Conservation (phyloP, 2,329 filamentous ascomycete genomes). For the Fusarium beomiforme region DNA sequence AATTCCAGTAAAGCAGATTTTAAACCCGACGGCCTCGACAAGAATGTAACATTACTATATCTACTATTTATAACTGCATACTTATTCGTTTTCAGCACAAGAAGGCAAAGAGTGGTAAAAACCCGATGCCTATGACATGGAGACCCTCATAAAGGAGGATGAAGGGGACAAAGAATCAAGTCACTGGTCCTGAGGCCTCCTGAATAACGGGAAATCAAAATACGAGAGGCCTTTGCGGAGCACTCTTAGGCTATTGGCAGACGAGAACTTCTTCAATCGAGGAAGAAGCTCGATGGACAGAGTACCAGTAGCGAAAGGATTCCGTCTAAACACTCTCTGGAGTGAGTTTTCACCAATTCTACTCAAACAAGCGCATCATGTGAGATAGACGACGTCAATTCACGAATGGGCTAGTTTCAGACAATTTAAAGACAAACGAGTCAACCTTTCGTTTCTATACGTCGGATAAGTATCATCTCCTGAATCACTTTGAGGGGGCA, state of each 20-base stretch:
- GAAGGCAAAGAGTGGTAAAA: too few species aligned
- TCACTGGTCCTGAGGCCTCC: background rate
- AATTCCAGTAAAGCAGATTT: too few species aligned
- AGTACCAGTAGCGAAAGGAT: background rate
- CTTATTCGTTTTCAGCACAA: too few species aligned
- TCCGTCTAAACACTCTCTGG: background rate
- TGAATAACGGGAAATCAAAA: background rate
- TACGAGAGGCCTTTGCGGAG: background rate
- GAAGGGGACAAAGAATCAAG: background rate
- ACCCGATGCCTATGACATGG: too few species aligned
- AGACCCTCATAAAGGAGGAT: background rate
- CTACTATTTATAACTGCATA: too few species aligned
- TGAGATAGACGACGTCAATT: background rate
- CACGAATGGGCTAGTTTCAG: background rate
- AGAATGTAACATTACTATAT: too few species aligned
- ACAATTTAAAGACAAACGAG: background rate
- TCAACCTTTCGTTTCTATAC: background rate
- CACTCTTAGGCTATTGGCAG: background rate
- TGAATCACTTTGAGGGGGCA: background rate
- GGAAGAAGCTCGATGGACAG: background rate
- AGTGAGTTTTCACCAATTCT: background rate
- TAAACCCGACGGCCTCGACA: too few species aligned
- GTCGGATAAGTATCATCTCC: background rate
- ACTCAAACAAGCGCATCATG: background rate
- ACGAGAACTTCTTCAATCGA: background rate